A percentile compares a stretch with the other conserved stretches of the same genome.
phyloP scores from a whole-genome alignment of 2,329 filamentous ascomycete genomes.

The Calonectria leucothoes region DNA sequence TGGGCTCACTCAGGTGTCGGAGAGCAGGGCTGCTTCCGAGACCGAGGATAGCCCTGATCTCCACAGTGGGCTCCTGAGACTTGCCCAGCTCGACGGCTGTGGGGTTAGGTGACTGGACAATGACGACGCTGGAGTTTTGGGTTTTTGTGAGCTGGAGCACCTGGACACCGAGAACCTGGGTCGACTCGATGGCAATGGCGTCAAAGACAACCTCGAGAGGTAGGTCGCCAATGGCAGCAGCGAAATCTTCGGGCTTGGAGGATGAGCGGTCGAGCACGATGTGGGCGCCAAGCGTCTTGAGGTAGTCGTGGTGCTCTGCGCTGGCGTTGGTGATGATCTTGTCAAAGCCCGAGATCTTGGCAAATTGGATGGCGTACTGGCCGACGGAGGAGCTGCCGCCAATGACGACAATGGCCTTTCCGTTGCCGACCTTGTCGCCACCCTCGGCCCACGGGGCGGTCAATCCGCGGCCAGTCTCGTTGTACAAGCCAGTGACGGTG shows the following conservation, averaged over 20 bases:
- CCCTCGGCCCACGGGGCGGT: not conserved
- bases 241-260: not conserved
- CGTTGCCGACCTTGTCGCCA: not conserved
- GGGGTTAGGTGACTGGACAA: not conserved
- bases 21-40: not conserved
- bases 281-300: not conserved
- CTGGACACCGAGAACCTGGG: not conserved
- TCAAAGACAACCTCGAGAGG: not conserved
- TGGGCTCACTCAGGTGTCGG: not conserved
- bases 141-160: not conserved
- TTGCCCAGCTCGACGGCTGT: not conserved
- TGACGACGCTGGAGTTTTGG: not conserved
- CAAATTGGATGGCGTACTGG: not conserved
- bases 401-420: not conserved
- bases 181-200: not conserved
- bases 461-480: not conserved
- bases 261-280: not conserved
- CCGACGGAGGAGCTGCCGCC: not conserved
- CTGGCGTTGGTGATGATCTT: slow-evolving; percentile 3
- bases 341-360: not conserved
- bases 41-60: not conserved
- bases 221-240: not conserved
- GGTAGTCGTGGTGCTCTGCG: not conserved
- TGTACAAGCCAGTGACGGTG: not conserved
- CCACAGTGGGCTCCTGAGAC: not conserved